Conservation (phyloP, 257 asterid species). For the Capsicum pubescens region DNA sequence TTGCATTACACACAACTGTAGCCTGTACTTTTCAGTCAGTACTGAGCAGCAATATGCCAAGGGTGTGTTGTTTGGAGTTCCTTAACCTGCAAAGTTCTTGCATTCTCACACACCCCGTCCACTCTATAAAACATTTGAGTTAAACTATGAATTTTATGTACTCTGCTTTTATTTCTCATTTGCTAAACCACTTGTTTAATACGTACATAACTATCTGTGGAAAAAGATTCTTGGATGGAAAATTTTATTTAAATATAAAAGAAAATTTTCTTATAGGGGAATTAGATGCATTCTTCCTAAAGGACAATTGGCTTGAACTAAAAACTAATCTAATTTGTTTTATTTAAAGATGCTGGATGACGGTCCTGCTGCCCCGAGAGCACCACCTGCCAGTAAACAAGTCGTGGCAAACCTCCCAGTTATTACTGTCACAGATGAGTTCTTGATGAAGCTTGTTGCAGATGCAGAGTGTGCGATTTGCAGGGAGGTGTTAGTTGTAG, state of each 20-base stretch:
- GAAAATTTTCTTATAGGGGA: neutral
- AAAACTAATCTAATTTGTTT: slow-evolving; percentile 31
- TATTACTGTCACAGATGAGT: slow-evolving; percentile 60
- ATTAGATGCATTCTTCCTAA: neutral
- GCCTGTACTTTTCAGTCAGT: neutral
- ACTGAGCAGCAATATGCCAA: slow-evolving; percentile 15
- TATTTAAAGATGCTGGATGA: slow-evolving; percentile 55
- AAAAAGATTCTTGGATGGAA: slow-evolving; percentile 4
- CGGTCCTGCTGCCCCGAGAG: slow-evolving; percentile 74
- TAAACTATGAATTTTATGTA: neutral
- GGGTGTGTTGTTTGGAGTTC: neutral
- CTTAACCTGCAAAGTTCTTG: neutral
- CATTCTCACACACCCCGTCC: neutral
- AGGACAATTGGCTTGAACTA: neutral
- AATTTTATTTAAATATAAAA: neutral
- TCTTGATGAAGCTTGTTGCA: slow-evolving; percentile 65
- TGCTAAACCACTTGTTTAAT: neutral
- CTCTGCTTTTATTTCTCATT: neutral
- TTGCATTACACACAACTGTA: neutral
- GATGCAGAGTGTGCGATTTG: slow-evolving; percentile 91
- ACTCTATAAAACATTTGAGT: neutral
- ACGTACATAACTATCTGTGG: neutral
- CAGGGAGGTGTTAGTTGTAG: slow-evolving; percentile 71
- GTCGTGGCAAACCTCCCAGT: slow-evolving; percentile 95
- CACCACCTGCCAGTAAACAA: slow-evolving; percentile 94